phyloP scores from a whole-genome alignment of 805 yeast genomes.

The Candida endomychidarum region DNA sequence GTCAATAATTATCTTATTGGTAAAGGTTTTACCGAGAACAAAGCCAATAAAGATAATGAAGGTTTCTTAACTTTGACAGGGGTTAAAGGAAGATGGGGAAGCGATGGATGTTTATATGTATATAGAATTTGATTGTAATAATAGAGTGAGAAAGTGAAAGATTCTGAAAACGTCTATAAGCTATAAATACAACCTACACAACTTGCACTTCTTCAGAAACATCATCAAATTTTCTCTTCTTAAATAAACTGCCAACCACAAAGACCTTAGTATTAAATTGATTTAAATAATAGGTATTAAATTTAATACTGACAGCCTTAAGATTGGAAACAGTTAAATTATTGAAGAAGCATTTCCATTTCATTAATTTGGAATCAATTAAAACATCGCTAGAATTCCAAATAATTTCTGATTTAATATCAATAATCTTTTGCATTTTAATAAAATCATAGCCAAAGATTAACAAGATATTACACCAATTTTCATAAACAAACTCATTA shows the following conservation, averaged over 20 bases:
- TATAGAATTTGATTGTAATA: constrained; percentile 9
- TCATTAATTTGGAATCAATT: constrained; percentile 23
- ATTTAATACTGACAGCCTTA: constrained; percentile 24
- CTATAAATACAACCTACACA: too few species aligned
- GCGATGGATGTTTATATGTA: constrained; percentile 70
- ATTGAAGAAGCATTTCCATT: constrained; percentile 30
- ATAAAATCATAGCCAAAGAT: constrained; percentile 46
- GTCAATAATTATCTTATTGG: constrained; percentile 22
- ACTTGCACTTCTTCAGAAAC: background rate
- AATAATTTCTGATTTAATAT: constrained; percentile 20
- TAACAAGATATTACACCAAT: constrained; percentile 44
- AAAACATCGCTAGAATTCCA: constrained; percentile 25
- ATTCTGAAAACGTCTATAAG: too few species aligned
- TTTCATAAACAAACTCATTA: constrained; percentile 46
- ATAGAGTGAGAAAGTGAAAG: too few species aligned
- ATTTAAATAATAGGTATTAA: constrained; percentile 26
- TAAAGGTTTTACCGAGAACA: constrained; percentile 14
- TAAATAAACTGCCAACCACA: constrained; percentile 17
- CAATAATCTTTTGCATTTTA: constrained; percentile 29
- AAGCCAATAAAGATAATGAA: constrained; percentile 19
- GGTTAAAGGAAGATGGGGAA: constrained; percentile 60
- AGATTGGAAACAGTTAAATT: constrained; percentile 24
- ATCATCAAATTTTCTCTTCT: constrained; percentile 15
- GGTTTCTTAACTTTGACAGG: constrained; percentile 47
- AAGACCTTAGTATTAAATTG: constrained; percentile 32